Base-by-base conservation (phyloP, 2,329 filamentous ascomycete genomes). In the Gliomastix tumulicola region DNA sequence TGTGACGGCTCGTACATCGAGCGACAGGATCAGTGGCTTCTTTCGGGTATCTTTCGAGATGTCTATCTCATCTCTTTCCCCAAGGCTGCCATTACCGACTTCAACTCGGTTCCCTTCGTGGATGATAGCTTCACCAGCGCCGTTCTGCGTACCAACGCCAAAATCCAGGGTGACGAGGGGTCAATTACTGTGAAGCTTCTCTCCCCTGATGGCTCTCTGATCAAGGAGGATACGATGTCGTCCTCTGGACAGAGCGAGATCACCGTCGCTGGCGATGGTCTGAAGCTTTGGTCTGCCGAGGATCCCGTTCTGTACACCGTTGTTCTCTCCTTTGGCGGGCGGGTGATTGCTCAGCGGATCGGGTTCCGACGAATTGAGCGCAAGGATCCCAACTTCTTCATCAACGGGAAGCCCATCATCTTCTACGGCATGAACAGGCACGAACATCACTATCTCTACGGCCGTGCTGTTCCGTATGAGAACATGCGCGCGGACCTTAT, bases 1-100 rank as follows among this genome's bases (percentile, higher is more conserved):
- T 85, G 76, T 22, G 79, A 87, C 49, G 83, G 81, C 4, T 79
- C 73, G 16, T 86, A 86, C 43, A 74, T 86, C 22, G 82, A 87
- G 49, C 81, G 85, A 41, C 79, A 74, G 43, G 79, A 84, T 48
- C 76, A 84, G 54, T 84, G 81, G 79, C 79, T 78, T 73, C 55
- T 83, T 6, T 76, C 69, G 36, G 68, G 73, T 17, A 86, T 85
- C 41, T 86, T 86, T 47, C 68, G 82, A 28, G 79, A 86, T 41
- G 81, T 87, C 1, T 75, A 72, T 40, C 59, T 87, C 9, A 62
- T 83, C 20, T 71, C 72, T 0, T 84, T 84, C 39, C 71, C 77
- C 1, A 54, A 61, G n/a, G 50, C 57, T 21, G 58, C 68, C 33
- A 68, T 78, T 23, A 59, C 80, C 30, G 73, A 83, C 44, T 65